A percentile compares a stretch with the other conserved stretches of the same genome.
Conservation (phyloP, 805 yeast species). For the Spathaspora arborariae region DNA sequence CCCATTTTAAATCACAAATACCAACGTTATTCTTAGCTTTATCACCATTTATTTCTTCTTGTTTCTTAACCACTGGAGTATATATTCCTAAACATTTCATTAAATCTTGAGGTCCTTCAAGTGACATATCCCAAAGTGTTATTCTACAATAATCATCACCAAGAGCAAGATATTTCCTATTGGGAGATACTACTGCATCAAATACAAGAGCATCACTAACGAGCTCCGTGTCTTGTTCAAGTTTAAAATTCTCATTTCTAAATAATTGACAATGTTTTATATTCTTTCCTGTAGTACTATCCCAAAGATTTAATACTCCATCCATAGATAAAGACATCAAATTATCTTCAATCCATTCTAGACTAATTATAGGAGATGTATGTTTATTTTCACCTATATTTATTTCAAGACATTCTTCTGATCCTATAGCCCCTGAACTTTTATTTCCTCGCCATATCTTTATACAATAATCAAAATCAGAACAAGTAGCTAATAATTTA, state of each 20-base stretch:
- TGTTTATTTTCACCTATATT: slow-evolving; percentile 32
- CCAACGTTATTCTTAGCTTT: slow-evolving; percentile 16
- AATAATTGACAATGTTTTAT: slow-evolving; percentile 31
- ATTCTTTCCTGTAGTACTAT: slow-evolving; percentile 41
- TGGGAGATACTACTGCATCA: slow-evolving; percentile 49
- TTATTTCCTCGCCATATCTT: slow-evolving; percentile 66
- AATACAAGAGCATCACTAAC: slow-evolving; percentile 53
- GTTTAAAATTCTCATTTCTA: slow-evolving; percentile 18
- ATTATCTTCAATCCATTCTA: slow-evolving; percentile 47
- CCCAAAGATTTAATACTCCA: slow-evolving; percentile 69
- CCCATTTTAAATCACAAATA: slow-evolving; percentile 39
- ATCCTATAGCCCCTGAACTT: slow-evolving; percentile 27
- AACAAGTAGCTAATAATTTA: slow-evolving; percentile 64
- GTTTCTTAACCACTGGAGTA: slow-evolving; percentile 11
- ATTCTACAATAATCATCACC: slow-evolving; percentile 67
- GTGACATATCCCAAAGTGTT: slow-evolving; percentile 42
- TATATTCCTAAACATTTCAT: slow-evolving; percentile 27
- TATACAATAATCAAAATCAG: slow-evolving; percentile 66
- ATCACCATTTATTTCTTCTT: slow-evolving; percentile 2
- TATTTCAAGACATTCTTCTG: slow-evolving; percentile 44
- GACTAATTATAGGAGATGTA: slow-evolving; percentile 51
- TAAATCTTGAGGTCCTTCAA: slow-evolving; percentile 4
- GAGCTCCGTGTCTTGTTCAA: slow-evolving; percentile 5
- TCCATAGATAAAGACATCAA: slow-evolving; percentile 62
- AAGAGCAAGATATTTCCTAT: slow-evolving; percentile 47